phyloP scores from a whole-genome alignment of 768 basidiomycete genomes.

The Mycena polygramma region DNA sequence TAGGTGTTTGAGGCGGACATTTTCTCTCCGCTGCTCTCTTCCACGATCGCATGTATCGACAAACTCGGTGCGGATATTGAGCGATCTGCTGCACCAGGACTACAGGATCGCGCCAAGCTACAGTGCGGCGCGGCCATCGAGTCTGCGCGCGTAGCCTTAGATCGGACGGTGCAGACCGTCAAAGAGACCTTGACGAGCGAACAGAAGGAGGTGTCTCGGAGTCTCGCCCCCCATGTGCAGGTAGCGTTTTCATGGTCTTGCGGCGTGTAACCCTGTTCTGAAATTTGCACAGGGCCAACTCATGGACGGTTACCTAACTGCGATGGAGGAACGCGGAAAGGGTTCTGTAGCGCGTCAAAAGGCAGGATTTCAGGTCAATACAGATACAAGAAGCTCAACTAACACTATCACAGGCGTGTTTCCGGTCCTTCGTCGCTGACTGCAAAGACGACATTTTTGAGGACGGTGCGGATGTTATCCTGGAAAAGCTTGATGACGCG shows the following conservation, averaged over 20 bases:
- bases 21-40: conserved; percentile 61
- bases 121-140: conserved; percentile 67
- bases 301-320: conserved; percentile 63
- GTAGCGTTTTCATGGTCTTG: no score
- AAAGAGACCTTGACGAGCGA: conserved; percentile 62
- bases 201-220: conserved; percentile 73
- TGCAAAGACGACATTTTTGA: conserved; percentile 66
- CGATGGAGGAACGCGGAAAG: conserved; percentile 66
- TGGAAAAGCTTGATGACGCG: conserved; percentile 60
- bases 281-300: conserved; percentile 54
- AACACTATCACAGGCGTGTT: conserved; percentile 49
- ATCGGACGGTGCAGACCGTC: conserved; percentile 62
- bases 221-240: conserved; percentile 65
- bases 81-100: conserved; percentile 61
- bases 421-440: conserved; percentile 59
- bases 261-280: no score
- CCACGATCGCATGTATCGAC: conserved; percentile 53
- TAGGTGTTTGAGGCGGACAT: conserved; percentile 69
- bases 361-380: conserved; percentile 20
- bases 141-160: conserved; percentile 64
- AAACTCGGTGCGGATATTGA: conserved; percentile 66
- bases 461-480: conserved; percentile 62
- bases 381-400: no score
- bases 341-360: conserved; percentile 75
- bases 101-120: conserved; percentile 63